phyloP scores from a whole-genome alignment of 2,329 filamentous ascomycete genomes.

The Fusarium concolor region DNA sequence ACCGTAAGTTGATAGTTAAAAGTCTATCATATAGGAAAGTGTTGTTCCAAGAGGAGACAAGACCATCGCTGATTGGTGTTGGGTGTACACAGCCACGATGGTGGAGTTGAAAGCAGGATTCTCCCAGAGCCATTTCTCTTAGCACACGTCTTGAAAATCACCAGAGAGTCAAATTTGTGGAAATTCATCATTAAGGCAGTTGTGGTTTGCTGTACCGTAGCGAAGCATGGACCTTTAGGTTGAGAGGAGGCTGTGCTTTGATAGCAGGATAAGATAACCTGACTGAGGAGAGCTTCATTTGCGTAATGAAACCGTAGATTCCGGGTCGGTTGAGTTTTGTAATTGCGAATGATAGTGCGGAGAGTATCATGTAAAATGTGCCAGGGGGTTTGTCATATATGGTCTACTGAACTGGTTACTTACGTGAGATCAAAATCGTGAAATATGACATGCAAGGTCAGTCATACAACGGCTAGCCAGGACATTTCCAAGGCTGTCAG shows the following conservation, averaged over 20 bases:
- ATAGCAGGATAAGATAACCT: neutral
- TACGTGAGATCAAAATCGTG: conserved; percentile 7
- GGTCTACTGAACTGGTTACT: neutral
- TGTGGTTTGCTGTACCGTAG: conserved; percentile 24
- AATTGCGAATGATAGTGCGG: conserved; percentile 11
- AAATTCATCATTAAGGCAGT: conserved; percentile 11
- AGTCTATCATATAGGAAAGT: neutral
- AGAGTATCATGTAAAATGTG: neutral
- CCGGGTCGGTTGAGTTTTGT: neutral
- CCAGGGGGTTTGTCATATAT: neutral
- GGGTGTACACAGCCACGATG: conserved; percentile 32
- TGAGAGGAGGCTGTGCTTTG: conserved; percentile 18
- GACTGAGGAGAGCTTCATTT: neutral
- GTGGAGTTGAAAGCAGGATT: conserved; percentile 25
- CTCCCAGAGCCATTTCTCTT: neutral
- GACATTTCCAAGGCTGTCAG: neutral
- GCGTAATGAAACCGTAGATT: neutral
- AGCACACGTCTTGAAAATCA: neutral
- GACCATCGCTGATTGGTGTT: conserved; percentile 14
- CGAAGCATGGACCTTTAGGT: conserved; percentile 18
- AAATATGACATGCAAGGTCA: neutral
- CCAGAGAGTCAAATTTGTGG: neutral
- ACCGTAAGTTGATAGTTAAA: neutral
- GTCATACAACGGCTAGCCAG: neutral
- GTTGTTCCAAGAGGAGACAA: neutral